Base-by-base conservation (phyloP, 345 rosid genomes). In the Citrus hindsii region DNA sequence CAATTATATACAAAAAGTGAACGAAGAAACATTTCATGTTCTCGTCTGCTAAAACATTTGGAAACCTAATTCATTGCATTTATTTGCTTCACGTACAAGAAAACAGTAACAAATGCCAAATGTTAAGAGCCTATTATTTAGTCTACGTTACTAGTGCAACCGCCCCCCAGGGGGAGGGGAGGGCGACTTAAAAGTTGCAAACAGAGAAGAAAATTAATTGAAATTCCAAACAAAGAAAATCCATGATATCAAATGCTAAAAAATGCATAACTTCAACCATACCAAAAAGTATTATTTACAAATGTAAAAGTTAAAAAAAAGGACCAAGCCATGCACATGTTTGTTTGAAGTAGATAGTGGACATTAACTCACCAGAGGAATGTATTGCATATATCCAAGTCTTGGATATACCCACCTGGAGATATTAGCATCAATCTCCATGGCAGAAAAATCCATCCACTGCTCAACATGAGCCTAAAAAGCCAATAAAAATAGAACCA, bases 371-470 rank as follows among this genome's bases (percentile, higher is more conserved):
- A 96, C 98, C 1, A 90, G 97, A 70, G 99, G 94, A 84, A 90
- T 90, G 83, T 86, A 89, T 2, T 79, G 90, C 35, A 27, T 72
- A 69, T 2, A 81, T 6, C 98, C 98, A 78, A 81, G 35, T 84
- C 98, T 89, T 48, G 97, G 96, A 64, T 77, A 81, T 1, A 78
- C 22, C 99, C 98, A 97, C 58, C 21, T 77, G 48, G 59, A 0
- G 35, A 94, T 80, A 88, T 93, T 75, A 67, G 87, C 79, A 85
- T 97, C 97, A 86, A 97, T 78, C 90, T 97, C 99, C 79, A 84
- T 46, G 2, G 98, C 19, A 69, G 93, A 75, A 65, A 97, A 94
- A 78, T 97, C 98, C 80, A 89, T 97, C 99, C 99, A 97, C 60
- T 97, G 99, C 86, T 97, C 98, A 58, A 94, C 86, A 55, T 27